These are phyloP conservation scores for Blastocystis hominis DNA, from an alignment of 352 stramenopile genomes.

Conservation along the genomic window DNA sequence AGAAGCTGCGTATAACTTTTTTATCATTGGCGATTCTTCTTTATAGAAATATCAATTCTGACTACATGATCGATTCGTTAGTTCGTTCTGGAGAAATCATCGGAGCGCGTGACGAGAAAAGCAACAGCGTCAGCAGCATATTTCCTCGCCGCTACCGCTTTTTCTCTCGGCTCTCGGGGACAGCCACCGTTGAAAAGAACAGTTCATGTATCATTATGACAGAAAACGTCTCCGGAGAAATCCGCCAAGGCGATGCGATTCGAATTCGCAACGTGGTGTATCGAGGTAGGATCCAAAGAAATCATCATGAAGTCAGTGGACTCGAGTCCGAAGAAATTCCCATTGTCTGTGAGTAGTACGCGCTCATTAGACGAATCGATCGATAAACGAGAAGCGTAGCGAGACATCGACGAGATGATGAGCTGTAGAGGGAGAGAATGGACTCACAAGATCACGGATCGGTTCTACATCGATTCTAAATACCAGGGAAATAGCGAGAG, in stretches of 20 bases:
- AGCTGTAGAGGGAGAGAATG: not conserved
- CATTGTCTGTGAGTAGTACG: constrained; percentile 15
- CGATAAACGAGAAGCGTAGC: not conserved
- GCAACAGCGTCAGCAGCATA: not conserved
- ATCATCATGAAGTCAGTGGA: not conserved
- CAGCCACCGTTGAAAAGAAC: not conserved
- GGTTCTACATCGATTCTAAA: not conserved
- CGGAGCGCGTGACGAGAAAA: not conserved
- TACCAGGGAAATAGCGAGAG: not conserved
- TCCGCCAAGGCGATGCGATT: constrained; percentile 30
- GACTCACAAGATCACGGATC: not conserved
- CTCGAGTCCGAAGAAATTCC: not conserved
- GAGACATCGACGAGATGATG: not conserved
- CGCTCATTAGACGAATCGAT: not conserved
- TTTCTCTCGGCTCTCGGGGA: not conserved
- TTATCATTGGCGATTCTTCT: not conserved
- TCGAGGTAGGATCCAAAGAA: not conserved
- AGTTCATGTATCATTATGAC: constrained; percentile 3
- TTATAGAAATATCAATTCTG: not conserved
- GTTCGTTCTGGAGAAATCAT: constrained; percentile 11
- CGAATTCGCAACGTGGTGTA: not conserved
- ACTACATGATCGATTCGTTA: not conserved
- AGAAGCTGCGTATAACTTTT: not conserved
- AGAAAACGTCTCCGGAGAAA: constrained; percentile 16
- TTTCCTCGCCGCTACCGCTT: not conserved